Evolutionary conservation across 768 basidiomycete species (phyloP).

Genomic region (Zangia roseola): DNA sequence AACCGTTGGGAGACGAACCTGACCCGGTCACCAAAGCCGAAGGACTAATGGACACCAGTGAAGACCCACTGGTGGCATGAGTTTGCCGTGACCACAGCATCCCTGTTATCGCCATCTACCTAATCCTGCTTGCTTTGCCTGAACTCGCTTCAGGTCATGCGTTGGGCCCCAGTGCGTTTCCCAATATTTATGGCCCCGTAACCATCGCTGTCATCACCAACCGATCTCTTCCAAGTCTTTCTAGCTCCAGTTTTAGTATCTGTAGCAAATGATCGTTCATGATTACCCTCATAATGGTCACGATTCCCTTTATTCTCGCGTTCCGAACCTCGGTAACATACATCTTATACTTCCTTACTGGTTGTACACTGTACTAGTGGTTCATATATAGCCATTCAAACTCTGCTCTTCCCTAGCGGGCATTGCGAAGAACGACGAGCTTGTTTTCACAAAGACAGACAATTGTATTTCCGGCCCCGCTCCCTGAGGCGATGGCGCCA

Average conservation of each 20-base stretch:
- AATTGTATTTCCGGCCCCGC: conserved; percentile 40
- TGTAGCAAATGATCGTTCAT: conserved; percentile 34
- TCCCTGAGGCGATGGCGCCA: conserved; percentile 42
- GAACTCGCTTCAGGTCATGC: conserved; percentile 14
- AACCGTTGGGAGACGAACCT: conserved; percentile 54
- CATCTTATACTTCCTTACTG: conserved; percentile 37
- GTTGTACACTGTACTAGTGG: conserved; percentile 34
- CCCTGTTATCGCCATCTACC: neutral
- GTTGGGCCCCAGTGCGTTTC: conserved; percentile 23
- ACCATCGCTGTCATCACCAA: conserved; percentile 27
- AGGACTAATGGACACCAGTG: conserved; percentile 64
- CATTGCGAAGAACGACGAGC: conserved; percentile 56
- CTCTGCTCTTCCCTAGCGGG: conserved; percentile 20
- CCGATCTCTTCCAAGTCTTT: conserved; percentile 17
- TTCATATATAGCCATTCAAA: conserved; percentile 23
- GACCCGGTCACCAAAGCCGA: conserved; percentile 56
- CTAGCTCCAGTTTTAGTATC: conserved; percentile 30
- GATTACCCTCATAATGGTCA: conserved; percentile 35
- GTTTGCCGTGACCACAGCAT: neutral
- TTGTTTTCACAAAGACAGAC: conserved; percentile 77
- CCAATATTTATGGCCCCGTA: conserved; percentile 34
- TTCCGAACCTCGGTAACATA: conserved; percentile 33
- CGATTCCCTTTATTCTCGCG: conserved; percentile 28
- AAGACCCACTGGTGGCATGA: conserved; percentile 51
- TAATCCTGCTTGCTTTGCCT: conserved; percentile 9